Conservation (phyloP, 2,329 filamentous ascomycete genomes). For the Penicillium sp. region DNA sequence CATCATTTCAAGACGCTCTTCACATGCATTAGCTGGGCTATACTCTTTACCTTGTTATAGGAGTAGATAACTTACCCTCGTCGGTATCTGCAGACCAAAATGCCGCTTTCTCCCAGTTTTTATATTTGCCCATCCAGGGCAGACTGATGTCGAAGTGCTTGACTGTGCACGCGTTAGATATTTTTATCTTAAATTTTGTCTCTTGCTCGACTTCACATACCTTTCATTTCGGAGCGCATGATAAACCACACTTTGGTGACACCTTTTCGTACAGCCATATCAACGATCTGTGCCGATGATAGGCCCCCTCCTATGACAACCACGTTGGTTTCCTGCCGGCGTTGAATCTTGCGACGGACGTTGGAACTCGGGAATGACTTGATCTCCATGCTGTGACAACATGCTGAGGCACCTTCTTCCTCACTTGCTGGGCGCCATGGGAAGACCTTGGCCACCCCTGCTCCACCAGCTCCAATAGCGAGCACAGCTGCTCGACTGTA, state of each 20-base stretch:
- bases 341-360: constrained; percentile 54
- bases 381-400: constrained; percentile 65
- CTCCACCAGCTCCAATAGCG: constrained; percentile 67
- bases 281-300: constrained; percentile 71
- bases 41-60: neutral
- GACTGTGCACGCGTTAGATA: constrained; percentile 37
- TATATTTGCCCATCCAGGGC: constrained; percentile 79
- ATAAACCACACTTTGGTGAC: constrained; percentile 68
- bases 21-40: neutral
- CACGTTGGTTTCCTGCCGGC: constrained; percentile 56
- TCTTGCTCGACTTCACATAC: constrained; percentile 34
- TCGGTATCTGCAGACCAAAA: constrained; percentile 77
- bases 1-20: constrained; percentile 65
- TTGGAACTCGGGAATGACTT: constrained; percentile 55
- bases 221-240: constrained; percentile 56
- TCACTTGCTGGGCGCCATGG: constrained; percentile 41
- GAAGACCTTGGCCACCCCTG: constrained; percentile 58
- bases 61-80: constrained; percentile 41
- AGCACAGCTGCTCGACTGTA: constrained; percentile 65
- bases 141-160: constrained; percentile 78
- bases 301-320: constrained; percentile 73
- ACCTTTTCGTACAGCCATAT: constrained; percentile 63
- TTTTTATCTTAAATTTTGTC: neutral
- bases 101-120: constrained; percentile 70
- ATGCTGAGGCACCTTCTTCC: constrained; percentile 46